A percentile compares a stretch with the other conserved stretches of the same genome.
phyloP scores from a whole-genome alignment of 2,329 filamentous ascomycete species.

The Alternaria postmessia region DNA sequence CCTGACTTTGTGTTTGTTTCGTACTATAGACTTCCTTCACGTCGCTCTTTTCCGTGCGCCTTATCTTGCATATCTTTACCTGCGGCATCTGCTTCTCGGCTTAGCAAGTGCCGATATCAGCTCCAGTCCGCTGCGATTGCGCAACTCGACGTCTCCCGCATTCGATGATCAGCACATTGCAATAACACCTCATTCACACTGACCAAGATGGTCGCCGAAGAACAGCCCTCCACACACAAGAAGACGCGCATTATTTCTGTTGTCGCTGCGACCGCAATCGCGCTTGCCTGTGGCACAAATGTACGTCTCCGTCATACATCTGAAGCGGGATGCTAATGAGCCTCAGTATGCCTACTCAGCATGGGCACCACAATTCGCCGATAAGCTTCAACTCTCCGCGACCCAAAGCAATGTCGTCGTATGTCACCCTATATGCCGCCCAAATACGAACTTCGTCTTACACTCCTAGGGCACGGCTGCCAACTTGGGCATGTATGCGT shows the following conservation, averaged over 20 bases:
- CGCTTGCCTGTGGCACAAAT: conserved; percentile 92
- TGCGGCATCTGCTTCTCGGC: conserved; percentile 4
- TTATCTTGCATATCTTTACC: conserved; percentile 3
- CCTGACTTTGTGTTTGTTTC: conserved; percentile 4
- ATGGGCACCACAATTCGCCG: conserved; percentile 95
- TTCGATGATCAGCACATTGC: conserved; percentile 33
- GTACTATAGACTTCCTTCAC: not conserved
- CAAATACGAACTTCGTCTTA: conserved; percentile 36
- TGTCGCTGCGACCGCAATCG: conserved; percentile 82
- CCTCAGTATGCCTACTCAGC: conserved; percentile 94
- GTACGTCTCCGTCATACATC: conserved; percentile 59
- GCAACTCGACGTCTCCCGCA: conserved; percentile 9
- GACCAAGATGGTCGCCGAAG: conserved; percentile 35
- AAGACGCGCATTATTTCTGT: conserved; percentile 81
- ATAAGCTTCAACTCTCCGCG: conserved; percentile 84
- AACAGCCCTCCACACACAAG: conserved; percentile 56
- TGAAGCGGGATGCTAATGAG: conserved; percentile 33
- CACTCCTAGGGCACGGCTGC: conserved; percentile 65
- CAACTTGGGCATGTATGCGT: conserved; percentile 93
- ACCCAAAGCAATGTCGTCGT: conserved; percentile 93
- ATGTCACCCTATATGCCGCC: conserved; percentile 41
- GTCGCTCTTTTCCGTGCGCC: not conserved
- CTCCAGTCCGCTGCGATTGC: conserved; percentile 9
- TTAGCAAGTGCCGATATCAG: conserved; percentile 17
- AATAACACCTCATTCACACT: conserved; percentile 21